Evolutionary conservation across 2,329 filamentous ascomycete genomes (phyloP), one percentile per base, ranked within the genome.

Genomic region (Diaporthe citrichinensis): DNA sequence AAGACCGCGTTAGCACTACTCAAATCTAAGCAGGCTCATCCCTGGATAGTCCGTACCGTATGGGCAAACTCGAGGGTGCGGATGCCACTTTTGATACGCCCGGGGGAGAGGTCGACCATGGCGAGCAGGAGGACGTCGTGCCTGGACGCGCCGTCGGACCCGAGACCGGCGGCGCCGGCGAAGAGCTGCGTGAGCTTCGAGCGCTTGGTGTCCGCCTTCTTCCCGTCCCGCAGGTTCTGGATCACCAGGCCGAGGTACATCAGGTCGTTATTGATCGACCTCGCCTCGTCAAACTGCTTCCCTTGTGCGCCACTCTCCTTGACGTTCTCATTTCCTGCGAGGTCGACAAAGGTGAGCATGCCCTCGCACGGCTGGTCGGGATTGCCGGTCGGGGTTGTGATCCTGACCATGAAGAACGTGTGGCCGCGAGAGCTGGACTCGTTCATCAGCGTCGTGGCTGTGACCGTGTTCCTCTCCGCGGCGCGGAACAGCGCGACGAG

Each of bases 71-170:
- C 7, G 1, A 55, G 5, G 4, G 12, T 55, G 15, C 7, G 7
- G 1, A 55, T 55, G 2, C 25, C 28, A 15, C n/a, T 55, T 4
- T 12, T 25, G 2, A 55, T 25, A 28, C 7, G 7, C 14, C 7
- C 14, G 6, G 1, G 3, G 12, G 12, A 55, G 12, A 55, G n/a
- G 25, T 55, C 17, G 7, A 55, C 7, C 7, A 15, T 55, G 28
- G 9, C 5, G 7, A 55, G 25, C 14, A 55, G 12, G 12, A 55
- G 6, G 25, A 55, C 17, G 2, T 55, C 7, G 7, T 55, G 2
- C 14, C n/a, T 55, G 17, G 3, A 3, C 7, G 2, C 2, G 2
- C 2, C 12, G 5, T 55, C 7, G 7, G 5, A 55, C 4, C 4
- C 2, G 7, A 55, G 12, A 25, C 14, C 4, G 5, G 25, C 2